Percentiles rank a stretch among this genome's conserved stretches.
Conservation (phyloP, 345 rosid genomes). For the Ricinus communis region DNA sequence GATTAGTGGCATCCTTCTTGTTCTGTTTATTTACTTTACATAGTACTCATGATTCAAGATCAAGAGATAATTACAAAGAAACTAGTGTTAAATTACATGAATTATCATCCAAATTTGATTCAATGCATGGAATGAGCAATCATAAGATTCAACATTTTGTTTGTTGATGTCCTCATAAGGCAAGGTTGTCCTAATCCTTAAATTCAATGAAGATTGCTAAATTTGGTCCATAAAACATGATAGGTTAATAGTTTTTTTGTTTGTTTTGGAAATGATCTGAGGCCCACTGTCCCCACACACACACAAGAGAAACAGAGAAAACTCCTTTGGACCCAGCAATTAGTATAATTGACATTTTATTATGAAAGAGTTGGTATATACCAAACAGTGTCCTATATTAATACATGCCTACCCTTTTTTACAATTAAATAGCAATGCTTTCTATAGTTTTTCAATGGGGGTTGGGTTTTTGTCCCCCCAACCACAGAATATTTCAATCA, state of each 20-base stretch:
- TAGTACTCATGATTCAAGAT: no score
- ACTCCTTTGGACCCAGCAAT: neutral
- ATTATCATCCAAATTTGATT: no score
- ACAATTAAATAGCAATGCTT: neutral
- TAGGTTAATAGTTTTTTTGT: neutral
- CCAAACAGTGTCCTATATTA: neutral
- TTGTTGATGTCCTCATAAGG: neutral
- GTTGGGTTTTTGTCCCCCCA: neutral
- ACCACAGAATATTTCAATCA: conserved; percentile 2
- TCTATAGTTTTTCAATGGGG: neutral
- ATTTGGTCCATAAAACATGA: neutral
- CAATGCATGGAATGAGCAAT: no score
- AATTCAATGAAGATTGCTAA: neutral
- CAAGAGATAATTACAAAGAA: no score
- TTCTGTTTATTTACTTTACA: no score
- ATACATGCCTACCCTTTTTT: neutral
- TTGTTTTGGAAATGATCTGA: no score
- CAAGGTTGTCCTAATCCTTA: neutral
- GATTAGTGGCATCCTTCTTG: no score
- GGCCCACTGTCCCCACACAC: neutral
- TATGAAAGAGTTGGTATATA: neutral
- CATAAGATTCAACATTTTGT: neutral
- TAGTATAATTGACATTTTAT: neutral
- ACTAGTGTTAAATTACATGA: no score
- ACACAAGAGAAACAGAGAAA: neutral